These are phyloP conservation scores for Lepiota brunneoincarnata DNA, from an alignment of 768 basidiomycete species.

Conservation along the genomic window DNA sequence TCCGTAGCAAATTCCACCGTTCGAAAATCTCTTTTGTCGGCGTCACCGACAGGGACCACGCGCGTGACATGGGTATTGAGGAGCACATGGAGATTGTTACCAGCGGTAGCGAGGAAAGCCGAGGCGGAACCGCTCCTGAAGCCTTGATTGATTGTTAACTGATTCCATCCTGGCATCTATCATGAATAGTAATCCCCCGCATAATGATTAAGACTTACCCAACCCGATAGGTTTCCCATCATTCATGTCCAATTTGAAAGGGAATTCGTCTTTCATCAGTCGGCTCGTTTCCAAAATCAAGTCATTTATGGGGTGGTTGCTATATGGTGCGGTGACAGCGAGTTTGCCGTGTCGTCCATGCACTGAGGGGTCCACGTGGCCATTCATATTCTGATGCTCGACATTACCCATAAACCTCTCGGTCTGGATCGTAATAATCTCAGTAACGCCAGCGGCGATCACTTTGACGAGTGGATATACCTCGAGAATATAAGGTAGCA, in stretches of 20 bases:
- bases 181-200: no score
- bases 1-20: not conserved
- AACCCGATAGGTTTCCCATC: conserved; percentile 24
- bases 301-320: not conserved
- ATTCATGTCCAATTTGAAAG: conserved; percentile 26
- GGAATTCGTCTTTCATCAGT: conserved; percentile 23
- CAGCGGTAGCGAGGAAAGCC: conserved; percentile 20
- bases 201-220: not conserved
- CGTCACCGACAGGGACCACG: conserved; percentile 15
- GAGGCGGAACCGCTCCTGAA: conserved; percentile 23
- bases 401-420: no score
- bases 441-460: no score
- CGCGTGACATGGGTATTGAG: conserved; percentile 25
- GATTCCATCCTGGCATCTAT: conserved; percentile 15
- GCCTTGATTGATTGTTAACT: conserved; percentile 20
- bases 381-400: no score
- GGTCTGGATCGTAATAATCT: no score
- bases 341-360: not conserved
- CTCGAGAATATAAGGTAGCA: conserved; percentile 24
- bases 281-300: conserved; percentile 20
- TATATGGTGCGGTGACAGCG: not conserved
- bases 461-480: conserved; percentile 9
- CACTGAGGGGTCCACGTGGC: not conserved
- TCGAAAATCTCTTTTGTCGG: not conserved
- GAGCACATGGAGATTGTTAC: conserved; percentile 23